These are phyloP conservation scores for Beauveria sp. DNA, from an alignment of 2,329 filamentous ascomycete species.

Conservation along the genomic window DNA sequence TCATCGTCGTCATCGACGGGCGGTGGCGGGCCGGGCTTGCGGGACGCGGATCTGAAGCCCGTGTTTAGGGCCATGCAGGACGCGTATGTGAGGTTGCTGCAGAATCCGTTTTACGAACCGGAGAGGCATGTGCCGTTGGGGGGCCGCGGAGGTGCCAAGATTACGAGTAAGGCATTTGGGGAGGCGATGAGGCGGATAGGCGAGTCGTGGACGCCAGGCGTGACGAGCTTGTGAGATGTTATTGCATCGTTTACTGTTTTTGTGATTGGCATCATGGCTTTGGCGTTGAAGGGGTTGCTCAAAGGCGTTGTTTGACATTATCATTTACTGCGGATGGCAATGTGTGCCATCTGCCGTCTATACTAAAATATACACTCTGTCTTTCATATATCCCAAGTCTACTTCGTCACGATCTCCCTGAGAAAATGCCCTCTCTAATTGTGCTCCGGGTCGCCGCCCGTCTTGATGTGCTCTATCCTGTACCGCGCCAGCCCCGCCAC, in stretches of 20 bases:
- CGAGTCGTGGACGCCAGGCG: constrained; percentile 72
- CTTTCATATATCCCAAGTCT: background rate
- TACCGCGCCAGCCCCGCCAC: constrained; percentile 32
- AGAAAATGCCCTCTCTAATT: background rate
- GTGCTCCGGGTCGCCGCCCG: constrained; percentile 14
- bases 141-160: constrained; percentile 55
- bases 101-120: constrained; percentile 92
- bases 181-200: constrained; percentile 81
- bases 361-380: background rate
- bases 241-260: background rate
- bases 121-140: constrained; percentile 65
- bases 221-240: constrained; percentile 43
- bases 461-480: constrained; percentile 27
- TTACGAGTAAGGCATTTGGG: constrained; percentile 73
- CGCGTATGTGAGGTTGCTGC: constrained; percentile 80
- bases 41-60: constrained; percentile 81
- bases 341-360: background rate
- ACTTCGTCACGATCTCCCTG: background rate
- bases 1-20: constrained; percentile 13
- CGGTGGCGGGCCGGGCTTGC: constrained; percentile 53
- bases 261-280: constrained; percentile 1
- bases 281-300: background rate
- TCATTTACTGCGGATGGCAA: background rate
- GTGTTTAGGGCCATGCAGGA: constrained; percentile 88
- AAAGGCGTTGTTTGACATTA: background rate